phyloP scores from a whole-genome alignment of 768 basidiomycete species.

The Leccinum rimulosum region DNA sequence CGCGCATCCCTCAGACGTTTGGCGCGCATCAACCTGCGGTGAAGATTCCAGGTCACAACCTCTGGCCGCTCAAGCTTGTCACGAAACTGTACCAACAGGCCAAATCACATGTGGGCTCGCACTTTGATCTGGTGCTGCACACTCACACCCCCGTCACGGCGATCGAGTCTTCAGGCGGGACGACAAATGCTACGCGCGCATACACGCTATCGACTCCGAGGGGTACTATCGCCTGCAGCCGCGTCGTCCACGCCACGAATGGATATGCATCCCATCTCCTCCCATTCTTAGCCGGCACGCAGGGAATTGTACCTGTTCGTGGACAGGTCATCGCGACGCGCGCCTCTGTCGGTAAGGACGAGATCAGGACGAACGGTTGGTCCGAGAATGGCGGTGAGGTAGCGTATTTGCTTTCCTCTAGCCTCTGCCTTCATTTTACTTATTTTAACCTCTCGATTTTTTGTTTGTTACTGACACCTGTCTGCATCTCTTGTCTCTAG shows the following conservation, averaged over 20 bases:
- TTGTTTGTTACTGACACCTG: not conserved
- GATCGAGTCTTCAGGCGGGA: constrained; percentile 25
- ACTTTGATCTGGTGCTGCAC: constrained; percentile 53
- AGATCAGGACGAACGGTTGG: constrained; percentile 48
- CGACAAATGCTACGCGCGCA: not conserved
- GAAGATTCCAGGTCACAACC: constrained; percentile 53
- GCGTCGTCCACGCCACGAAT: constrained; percentile 86
- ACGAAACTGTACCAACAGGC: constrained; percentile 56
- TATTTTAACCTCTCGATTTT: not conserved
- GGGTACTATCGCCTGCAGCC: constrained; percentile 56
- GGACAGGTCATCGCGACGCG: constrained; percentile 60
- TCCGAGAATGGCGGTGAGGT: constrained; percentile 36
- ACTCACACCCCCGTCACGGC: constrained; percentile 70
- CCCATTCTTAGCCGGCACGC: constrained; percentile 55
- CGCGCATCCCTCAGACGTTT: constrained; percentile 18
- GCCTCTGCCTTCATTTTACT: not conserved
- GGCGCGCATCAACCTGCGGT: constrained; percentile 50
- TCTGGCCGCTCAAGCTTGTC: constrained; percentile 84
- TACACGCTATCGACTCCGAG: constrained; percentile 49
- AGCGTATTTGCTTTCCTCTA: not conserved
- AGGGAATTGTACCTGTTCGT: constrained; percentile 65
- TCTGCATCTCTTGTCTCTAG: constrained; percentile 12
- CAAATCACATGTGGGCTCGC: constrained; percentile 20
- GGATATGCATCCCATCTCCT: constrained; percentile 77
- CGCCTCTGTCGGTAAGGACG: constrained; percentile 37